Evolutionary conservation across 2,329 filamentous ascomycete genomes (phyloP), one percentile per base, ranked within the genome.

Genomic region (Escovopsis weberi): DNA sequence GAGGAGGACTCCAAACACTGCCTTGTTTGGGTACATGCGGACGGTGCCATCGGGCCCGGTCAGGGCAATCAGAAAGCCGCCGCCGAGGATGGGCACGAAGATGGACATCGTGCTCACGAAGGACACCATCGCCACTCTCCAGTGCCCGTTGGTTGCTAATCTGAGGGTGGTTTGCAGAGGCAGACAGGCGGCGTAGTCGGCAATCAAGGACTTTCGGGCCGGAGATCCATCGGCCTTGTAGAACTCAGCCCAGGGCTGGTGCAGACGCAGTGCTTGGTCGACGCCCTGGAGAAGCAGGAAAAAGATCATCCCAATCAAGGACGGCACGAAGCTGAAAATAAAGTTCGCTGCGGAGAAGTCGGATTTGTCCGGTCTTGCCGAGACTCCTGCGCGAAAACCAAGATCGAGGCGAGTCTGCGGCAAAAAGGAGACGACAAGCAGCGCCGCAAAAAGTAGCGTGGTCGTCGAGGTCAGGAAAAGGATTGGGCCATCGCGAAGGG

Each of bases 341-440:
- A 95, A 95, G 60, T 94, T 86, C 40, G 86, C 85, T 1, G 84
- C 69, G 1, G 85, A 93, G 60, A 93, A 95, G 15, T 82, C 84
- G 26, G 66, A 67, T 0, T 62, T 53, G 4, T 72, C 65, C 1
- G 85, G 76, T 3, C 68, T 65, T 0, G 80, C 77, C 9, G 69
- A 64, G 1, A 94, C 65, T 6, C 70, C 65, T 2, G 88, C 86
- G 6, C 70, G 59, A 58, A 94, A 95, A 8, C 87, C 88, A 7
- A 68, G 58, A 33, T 72, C 63, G 28, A 94, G 69, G 10, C 74
- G 72, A 8, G 74, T 78, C 6, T 70, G 66, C 34, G 81, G 78
- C 46, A 88, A 67, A 59, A 94, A 95, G 48, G 82, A 87, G 47
- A 91, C 75, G 39, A 85, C 66, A 33, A 94, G 66, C 47, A 94